phyloP scores from a whole-genome alignment of 1,284 basidiomycete species.

The Cryptococcus wingfieldii region DNA sequence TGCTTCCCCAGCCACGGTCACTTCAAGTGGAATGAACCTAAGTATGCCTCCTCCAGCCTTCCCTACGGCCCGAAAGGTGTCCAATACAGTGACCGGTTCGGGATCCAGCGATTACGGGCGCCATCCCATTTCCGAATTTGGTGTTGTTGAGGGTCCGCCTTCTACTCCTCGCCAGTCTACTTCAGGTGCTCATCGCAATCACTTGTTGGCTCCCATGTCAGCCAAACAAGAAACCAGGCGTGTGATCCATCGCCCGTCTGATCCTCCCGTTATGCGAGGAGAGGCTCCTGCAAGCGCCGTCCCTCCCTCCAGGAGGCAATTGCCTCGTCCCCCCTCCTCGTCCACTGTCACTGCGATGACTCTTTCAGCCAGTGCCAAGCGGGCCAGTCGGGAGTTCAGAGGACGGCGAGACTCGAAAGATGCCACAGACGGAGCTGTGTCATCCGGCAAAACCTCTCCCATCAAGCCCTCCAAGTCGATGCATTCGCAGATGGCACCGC shows the following conservation, averaged over 20 bases:
- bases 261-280: background rate
- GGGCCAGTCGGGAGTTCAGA: slow-evolving; percentile 24
- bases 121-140: slow-evolving; percentile 24
- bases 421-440: slow-evolving; percentile 8
- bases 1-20: slow-evolving; percentile 25
- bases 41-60: slow-evolving; percentile 9
- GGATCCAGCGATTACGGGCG: slow-evolving; percentile 14
- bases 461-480: slow-evolving; percentile 41
- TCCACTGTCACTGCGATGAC: slow-evolving; percentile 41
- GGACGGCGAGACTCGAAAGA: slow-evolving; percentile 22
- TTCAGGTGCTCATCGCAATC: slow-evolving; percentile 34
- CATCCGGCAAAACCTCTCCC: slow-evolving; percentile 19
- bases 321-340: slow-evolving; percentile 49
- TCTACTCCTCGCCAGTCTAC: slow-evolving; percentile 17
- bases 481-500: slow-evolving; percentile 36
- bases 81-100: slow-evolving; percentile 8
- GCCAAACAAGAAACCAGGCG: slow-evolving; percentile 23
- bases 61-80: slow-evolving; percentile 12
- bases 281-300: slow-evolving; percentile 11
- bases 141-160: slow-evolving; percentile 20
- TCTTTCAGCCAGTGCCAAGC: slow-evolving; percentile 39
- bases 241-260: slow-evolving; percentile 1
- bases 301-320: slow-evolving; percentile 58
- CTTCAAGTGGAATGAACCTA: background rate
- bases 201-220: slow-evolving; percentile 41